Evolutionary conservation across 345 rosid genomes (phyloP), one percentile per base, ranked within the genome.

Genomic region (Viola odorata): DNA sequence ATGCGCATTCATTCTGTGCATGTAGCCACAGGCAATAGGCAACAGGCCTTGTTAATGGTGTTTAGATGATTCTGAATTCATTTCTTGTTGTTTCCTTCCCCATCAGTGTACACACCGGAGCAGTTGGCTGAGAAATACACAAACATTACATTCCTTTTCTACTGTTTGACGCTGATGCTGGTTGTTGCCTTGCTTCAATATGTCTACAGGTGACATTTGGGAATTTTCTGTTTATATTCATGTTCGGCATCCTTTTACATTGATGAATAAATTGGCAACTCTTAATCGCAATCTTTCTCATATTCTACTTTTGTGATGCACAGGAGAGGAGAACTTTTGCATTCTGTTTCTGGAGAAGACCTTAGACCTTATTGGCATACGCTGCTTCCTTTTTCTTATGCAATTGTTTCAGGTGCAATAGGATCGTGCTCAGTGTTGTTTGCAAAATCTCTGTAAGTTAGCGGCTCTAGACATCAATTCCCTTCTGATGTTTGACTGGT

Each of bases 371-470:
- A 87, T 73, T 94, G 99, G 97, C 85, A 76, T 12, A 82, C 81
- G 87, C 68, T 94, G 59, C 89, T 89, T 74, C 99, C 99, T 45
- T 90, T 94, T 77, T 90, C 99, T 5, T 94, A 87, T 77, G 99
- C 99, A 52, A 75, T 88, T 62, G 99, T 94, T 68, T 94, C 99
- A 4, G 99, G 99, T 44, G 99, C 99, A 47, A 74, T 94, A 61
- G 99, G 99, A 68, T 90, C 99, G 55, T 94, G 87, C 80, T 94
- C 99, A 13, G 99, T 94, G 66, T 80, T 94, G 75, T 94, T 90
- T 58, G 99, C 99, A 64, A 94, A 94, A 82, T 94, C 99, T 61
- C 87, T 94, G 97, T 94, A 75, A 82, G 99, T 82, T 61, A 48
- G 64, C 58, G 49, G 45, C 51, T 50, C 17, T 23, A 47, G 53